Percentiles rank a stretch among this genome's conserved stretches.
phyloP scores from a whole-genome alignment of 176 grass and related monocot genomes.

The Phoenix dactylifera region DNA sequence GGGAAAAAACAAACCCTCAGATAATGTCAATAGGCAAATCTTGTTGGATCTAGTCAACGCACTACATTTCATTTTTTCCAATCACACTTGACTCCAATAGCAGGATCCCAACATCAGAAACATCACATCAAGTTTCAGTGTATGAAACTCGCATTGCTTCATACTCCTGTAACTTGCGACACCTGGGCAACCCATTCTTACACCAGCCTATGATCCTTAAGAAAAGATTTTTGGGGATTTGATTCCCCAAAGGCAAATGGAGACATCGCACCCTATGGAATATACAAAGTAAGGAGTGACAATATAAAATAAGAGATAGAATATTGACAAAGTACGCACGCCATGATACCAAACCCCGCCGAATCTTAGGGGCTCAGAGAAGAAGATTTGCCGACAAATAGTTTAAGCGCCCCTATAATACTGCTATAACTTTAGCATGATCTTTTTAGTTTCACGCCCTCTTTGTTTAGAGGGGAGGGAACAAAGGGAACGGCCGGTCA shows the following conservation, averaged over 20 bases:
- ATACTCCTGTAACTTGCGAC: no score
- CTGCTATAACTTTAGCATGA: constrained; percentile 24
- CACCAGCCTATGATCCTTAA: no score
- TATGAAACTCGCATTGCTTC: no score
- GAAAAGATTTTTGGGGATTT: constrained; percentile 7
- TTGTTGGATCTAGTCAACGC: no score
- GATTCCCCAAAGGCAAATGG: constrained; percentile 5
- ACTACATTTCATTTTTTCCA: no score
- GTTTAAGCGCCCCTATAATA: constrained; percentile 23
- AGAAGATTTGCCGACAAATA: constrained; percentile 36
- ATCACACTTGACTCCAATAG: no score
- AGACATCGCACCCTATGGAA: not conserved
- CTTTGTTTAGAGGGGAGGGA: constrained; percentile 23
- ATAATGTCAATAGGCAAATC: no score
- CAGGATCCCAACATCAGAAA: no score
- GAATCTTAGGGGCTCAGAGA: constrained; percentile 31
- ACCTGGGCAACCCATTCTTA: no score
- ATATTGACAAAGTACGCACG: constrained; percentile 15
- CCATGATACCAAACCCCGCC: constrained; percentile 15
- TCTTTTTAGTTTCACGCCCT: constrained; percentile 8
- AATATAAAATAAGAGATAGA: not conserved
- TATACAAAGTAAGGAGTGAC: not conserved
- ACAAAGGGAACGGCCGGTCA: constrained; percentile 25
- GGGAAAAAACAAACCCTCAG: no score
- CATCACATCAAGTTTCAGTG: no score